A percentile compares a stretch with the other conserved stretches of the same genome.
Evolutionary conservation across 345 rosid genomes (phyloP).

Genomic region (Brassica incana): DNA sequence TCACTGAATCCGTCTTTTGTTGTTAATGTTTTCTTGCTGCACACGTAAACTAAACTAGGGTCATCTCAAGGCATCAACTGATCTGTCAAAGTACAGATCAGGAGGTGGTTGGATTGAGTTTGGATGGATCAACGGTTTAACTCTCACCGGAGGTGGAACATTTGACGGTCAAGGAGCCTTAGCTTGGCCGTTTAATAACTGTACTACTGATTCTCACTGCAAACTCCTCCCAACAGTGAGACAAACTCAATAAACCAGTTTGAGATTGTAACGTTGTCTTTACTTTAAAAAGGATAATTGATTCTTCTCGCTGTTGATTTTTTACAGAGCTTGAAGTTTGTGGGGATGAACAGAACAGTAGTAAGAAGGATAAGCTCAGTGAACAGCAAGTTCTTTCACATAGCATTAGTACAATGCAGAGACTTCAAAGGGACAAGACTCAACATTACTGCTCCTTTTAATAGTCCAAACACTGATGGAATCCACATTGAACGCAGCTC

Average conservation of each 20-base stretch:
- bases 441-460: constrained; percentile 45
- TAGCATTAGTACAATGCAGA: constrained; percentile 55
- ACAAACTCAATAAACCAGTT: neutral
- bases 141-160: constrained; percentile 52
- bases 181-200: constrained; percentile 45
- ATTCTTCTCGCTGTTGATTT: neutral
- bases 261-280: neutral
- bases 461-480: constrained; percentile 72
- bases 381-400: constrained; percentile 68
- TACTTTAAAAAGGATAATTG: neutral
- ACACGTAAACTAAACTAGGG: constrained; percentile 44
- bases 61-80: constrained; percentile 44
- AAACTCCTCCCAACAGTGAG: constrained; percentile 50
- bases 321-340: constrained; percentile 55
- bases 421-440: constrained; percentile 52
- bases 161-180: constrained; percentile 65
- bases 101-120: constrained; percentile 52
- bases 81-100: constrained; percentile 30
- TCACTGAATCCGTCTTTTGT: neutral
- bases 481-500: constrained; percentile 48
- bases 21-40: constrained; percentile 24
- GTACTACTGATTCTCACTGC: constrained; percentile 37
- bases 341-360: constrained; percentile 51
- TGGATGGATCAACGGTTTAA: constrained; percentile 39
- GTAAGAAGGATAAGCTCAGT: constrained; percentile 49